Evolutionary conservation across 352 stramenopile species (phyloP), one percentile per base, ranked within the genome.

Genomic region (Phytophthora syringae): DNA sequence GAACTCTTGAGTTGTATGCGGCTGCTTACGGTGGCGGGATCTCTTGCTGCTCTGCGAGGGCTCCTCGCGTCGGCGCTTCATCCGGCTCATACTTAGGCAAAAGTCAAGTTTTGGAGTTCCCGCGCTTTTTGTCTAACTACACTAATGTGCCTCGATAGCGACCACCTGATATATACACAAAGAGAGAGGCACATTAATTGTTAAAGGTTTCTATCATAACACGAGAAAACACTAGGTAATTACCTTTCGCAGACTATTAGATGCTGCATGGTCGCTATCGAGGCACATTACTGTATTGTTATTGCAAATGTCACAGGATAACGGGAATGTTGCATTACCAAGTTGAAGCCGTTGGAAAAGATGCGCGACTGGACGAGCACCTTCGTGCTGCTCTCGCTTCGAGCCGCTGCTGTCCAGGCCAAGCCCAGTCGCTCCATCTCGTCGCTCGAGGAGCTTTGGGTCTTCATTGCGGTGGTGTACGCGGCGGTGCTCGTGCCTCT

Each of bases 1-100:
- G 44, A 16, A 32, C 25, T 12, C 18, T 6, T 20, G 7, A 52
- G 3, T n/a, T n/a, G 34, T 42, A 44, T 16, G 39, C 13, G 28
- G 1, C 1, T 21, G 67, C 74, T 40, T 67, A 88, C 76, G 67
- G 25, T 69, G 66, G 36, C 70, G 76, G 42, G 71, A 50, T 47
- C 66, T 60, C 64, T 80, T 84, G 72, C 66, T 69, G 25, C 25
- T 56, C 27, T 65, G 70, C 24, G 47, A 61, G 18, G 42, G 27
- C 34, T 75, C 63, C 51, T 77, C 65, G 49, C 74, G 77, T 69
- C 69, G 39, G 27, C 77, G 67, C 62, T 83, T 85, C 71, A 82
- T 82, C 5, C 27, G 55, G 15, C 21, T 22, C 18, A 48, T 74
- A 3, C 5, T 55, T 2, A 7, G 2, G 36, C 12, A 40, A 43